Conservation (phyloP, 192 early-diverging fungal genomes). For the Diversispora epigaea region DNA sequence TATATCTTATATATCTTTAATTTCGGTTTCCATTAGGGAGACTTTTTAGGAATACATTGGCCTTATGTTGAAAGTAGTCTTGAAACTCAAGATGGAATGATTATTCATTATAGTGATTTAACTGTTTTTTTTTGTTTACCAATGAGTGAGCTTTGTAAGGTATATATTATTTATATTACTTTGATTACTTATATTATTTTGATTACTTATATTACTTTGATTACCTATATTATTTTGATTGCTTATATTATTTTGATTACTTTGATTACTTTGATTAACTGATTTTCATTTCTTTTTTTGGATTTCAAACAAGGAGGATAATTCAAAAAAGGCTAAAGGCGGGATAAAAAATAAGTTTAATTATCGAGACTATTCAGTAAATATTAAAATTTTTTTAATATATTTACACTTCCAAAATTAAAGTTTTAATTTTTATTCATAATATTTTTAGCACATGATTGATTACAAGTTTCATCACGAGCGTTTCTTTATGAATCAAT, state of each 20-base stretch:
- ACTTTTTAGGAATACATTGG: slow-evolving; percentile 13
- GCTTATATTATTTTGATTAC: too few species aligned
- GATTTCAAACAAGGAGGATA: neutral
- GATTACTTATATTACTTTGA: too few species aligned
- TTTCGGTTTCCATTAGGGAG: neutral
- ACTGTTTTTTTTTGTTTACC: slow-evolving; percentile 7
- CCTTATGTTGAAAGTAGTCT: neutral
- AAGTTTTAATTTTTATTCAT: neutral
- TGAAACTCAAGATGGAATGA: neutral
- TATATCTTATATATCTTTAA: too few species aligned
- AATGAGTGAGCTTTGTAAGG: slow-evolving; percentile 11
- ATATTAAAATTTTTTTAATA: neutral
- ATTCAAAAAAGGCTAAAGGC: neutral
- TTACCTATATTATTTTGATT: too few species aligned
- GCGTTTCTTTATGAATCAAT: neutral
- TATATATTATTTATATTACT: neutral
- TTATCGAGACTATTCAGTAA: neutral
- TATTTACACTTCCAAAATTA: neutral
- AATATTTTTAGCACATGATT: neutral
- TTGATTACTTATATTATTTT: too few species aligned
- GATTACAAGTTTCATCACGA: neutral
- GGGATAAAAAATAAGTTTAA: neutral
- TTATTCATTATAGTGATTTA: neutral
- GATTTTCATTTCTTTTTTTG: neutral
- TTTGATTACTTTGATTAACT: too few species aligned